Percentiles rank a stretch among this genome's conserved stretches.
Evolutionary conservation across 768 basidiomycete genomes (phyloP).

Genomic region (Collybiopsis luxurians): DNA sequence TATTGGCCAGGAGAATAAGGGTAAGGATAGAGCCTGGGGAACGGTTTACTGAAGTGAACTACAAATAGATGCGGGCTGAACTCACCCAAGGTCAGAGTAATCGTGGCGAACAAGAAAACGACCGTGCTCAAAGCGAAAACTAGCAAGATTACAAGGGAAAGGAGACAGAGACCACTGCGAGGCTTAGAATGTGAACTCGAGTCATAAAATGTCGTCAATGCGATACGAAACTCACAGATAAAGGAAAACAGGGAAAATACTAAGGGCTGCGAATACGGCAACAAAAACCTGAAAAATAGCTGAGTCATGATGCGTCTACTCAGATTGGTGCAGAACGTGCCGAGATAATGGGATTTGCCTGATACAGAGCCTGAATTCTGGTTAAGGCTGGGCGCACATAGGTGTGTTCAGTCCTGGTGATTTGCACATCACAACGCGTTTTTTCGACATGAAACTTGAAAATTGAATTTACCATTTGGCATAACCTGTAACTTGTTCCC

Average conservation of each 20-base stretch:
- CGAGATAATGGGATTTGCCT: not conserved
- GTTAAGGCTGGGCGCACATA: not conserved
- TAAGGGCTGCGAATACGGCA: conserved; percentile 21
- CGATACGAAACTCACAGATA: conserved; percentile 22
- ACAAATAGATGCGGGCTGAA: not conserved
- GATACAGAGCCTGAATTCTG: not conserved
- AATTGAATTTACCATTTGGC: not conserved
- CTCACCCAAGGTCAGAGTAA: conserved; percentile 23
- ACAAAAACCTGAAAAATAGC: conserved; percentile 23
- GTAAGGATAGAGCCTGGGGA: conserved; percentile 17
- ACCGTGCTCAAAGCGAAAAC: conserved; percentile 21
- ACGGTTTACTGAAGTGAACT: not conserved
- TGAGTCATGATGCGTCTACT: not conserved
- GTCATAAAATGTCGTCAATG: not conserved
- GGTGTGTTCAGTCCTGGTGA: not conserved
- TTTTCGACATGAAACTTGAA: not conserved
- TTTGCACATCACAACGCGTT: not conserved
- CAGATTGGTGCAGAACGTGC: not conserved
- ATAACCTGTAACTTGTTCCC: not conserved
- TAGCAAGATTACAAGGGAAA: conserved; percentile 19
- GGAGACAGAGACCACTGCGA: conserved; percentile 28
- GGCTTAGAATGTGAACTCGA: not conserved
- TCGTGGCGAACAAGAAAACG: conserved; percentile 14
- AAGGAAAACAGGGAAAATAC: conserved; percentile 24
- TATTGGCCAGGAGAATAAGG: conserved; percentile 21